These are phyloP conservation scores for Brettanomyces anomalus DNA, from an alignment of 805 yeast species.

Conservation along the genomic window DNA sequence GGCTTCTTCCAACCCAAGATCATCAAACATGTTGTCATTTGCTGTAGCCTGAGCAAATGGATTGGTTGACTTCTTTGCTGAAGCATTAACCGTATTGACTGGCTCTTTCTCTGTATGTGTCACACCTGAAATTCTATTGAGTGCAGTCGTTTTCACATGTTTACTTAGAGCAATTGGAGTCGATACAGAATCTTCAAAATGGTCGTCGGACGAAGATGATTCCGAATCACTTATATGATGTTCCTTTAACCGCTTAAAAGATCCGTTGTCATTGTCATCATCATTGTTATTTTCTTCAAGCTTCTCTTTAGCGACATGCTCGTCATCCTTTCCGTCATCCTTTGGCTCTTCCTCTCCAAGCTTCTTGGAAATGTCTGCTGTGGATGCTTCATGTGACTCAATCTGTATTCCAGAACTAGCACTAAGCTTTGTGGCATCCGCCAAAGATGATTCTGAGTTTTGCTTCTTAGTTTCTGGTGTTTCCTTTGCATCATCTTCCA, in stretches of 20 bases:
- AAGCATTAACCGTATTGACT: neutral
- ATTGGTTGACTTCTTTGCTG: conserved; percentile 9
- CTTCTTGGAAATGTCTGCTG: neutral
- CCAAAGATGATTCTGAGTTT: neutral
- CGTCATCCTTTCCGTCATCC: neutral
- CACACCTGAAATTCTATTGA: neutral
- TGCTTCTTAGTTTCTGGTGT: neutral
- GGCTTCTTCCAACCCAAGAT: conserved; percentile 28
- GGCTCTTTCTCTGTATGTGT: neutral
- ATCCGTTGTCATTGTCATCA: too few relatives aligned
- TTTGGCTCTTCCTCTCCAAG: neutral
- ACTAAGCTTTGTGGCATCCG: neutral
- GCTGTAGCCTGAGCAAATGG: conserved; percentile 15
- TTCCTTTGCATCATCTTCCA: neutral
- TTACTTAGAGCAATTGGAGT: neutral
- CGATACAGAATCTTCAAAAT: conserved; percentile 1
- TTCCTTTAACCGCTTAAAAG: neutral
- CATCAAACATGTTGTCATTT: conserved; percentile 23
- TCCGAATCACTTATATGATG: conserved; percentile 1
- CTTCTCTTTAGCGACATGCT: neutral
- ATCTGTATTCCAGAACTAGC: neutral
- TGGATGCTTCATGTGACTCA: neutral
- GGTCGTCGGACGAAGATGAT: neutral
- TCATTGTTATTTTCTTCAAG: neutral
- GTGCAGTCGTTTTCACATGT: neutral